Conservation (phyloP, 2,329 filamentous ascomycete genomes). For the Fusarium irregulare region DNA sequence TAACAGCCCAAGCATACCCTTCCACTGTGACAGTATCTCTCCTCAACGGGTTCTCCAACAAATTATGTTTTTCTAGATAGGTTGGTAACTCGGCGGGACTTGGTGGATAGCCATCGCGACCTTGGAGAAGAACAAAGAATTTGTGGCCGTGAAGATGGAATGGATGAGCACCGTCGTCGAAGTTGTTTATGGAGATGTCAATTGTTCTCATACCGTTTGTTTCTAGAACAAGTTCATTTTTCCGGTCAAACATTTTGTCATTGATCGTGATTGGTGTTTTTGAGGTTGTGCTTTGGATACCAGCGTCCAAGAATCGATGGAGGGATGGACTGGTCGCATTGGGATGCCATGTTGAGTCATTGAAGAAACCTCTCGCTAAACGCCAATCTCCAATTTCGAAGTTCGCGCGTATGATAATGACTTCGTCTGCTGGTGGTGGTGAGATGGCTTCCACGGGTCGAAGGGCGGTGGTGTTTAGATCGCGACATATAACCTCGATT, state of each 20-base stretch:
- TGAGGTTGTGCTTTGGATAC: conserved; percentile 1
- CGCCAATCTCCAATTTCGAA: conserved; percentile 67
- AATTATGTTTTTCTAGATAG: conserved; percentile 42
- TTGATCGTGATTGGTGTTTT: conserved; percentile 44
- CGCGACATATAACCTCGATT: conserved; percentile 62
- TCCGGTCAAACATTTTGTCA: conserved; percentile 44
- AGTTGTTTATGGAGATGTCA: conserved; percentile 69
- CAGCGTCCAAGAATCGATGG: conserved; percentile 50
- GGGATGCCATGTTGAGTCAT: conserved; percentile 61
- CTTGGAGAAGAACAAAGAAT: conserved; percentile 60
- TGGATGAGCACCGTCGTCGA: conserved; percentile 61
- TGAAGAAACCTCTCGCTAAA: conserved; percentile 66
- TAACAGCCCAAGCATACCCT: conserved; percentile 65
- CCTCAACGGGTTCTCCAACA: conserved; percentile 50
- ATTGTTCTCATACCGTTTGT: conserved; percentile 63
- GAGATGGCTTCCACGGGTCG: conserved; percentile 53
- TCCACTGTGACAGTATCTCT: conserved; percentile 62
- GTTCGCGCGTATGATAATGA: conserved; percentile 61
- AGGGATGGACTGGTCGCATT: conserved; percentile 53
- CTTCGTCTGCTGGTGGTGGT: conserved; percentile 53
- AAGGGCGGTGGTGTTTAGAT: conserved; percentile 63
- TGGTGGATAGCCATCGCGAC: conserved; percentile 51
- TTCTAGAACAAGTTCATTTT: conserved; percentile 59
- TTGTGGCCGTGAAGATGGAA: conserved; percentile 70
- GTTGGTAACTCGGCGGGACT: conserved; percentile 36